Evolutionary conservation across 2,329 filamentous ascomycete genomes (phyloP).

Genomic region (Pezicula radicicola): DNA sequence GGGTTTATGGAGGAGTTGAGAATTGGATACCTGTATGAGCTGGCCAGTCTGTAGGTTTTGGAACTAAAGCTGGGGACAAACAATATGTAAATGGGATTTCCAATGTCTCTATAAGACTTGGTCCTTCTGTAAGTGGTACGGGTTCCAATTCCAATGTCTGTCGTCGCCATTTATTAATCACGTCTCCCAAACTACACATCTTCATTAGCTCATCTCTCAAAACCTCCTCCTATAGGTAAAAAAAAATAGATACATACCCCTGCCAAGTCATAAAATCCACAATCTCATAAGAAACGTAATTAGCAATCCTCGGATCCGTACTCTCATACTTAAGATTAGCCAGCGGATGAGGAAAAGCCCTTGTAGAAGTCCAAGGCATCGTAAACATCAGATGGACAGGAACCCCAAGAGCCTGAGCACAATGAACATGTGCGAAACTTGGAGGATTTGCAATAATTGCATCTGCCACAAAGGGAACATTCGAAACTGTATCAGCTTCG

Average conservation of each 20-base stretch:
- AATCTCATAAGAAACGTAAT: conserved; percentile 43
- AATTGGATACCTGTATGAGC: conserved; percentile 26
- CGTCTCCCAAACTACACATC: conserved; percentile 33
- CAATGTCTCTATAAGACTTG: conserved; percentile 31
- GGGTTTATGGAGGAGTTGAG: too few species aligned
- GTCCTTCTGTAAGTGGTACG: conserved; percentile 32
- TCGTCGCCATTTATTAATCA: conserved; percentile 41
- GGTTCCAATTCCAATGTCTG: conserved; percentile 35
- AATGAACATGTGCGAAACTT: conserved; percentile 19
- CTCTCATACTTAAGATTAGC: conserved; percentile 39
- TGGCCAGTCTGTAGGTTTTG: conserved; percentile 37
- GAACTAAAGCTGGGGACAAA: conserved; percentile 35
- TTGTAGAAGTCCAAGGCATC: conserved; percentile 19
- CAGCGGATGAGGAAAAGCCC: conserved; percentile 33
- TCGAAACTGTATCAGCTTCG: conserved; percentile 21
- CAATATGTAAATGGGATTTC: conserved; percentile 23
- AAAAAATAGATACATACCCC: conserved; percentile 28
- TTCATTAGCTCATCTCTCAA: background rate
- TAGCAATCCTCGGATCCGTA: conserved; percentile 32
- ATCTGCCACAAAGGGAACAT: conserved; percentile 16
- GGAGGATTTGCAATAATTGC: conserved; percentile 19
- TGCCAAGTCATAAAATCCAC: conserved; percentile 49
- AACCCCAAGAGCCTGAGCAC: conserved; percentile 6
- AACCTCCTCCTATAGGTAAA: background rate
- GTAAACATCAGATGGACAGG: conserved; percentile 15